A percentile compares a stretch with the other conserved stretches of the same genome.
Evolutionary conservation across 1,284 basidiomycete species (phyloP).

Genomic region (Austroboletus rostrupii): DNA sequence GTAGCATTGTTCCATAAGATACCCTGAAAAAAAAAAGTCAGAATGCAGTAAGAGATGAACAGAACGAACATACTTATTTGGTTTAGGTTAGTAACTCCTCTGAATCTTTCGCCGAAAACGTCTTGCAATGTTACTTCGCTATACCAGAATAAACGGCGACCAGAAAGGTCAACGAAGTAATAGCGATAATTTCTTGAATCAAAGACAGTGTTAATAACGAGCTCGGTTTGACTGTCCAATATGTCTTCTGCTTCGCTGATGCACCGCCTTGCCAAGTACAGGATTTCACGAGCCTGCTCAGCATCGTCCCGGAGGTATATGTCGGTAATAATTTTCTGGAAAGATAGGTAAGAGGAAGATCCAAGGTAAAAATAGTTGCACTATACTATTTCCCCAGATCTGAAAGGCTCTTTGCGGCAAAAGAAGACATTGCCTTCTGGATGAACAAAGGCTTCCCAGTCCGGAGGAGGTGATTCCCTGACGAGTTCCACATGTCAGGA

Average conservation of each 20-base stretch:
- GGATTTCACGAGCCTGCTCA: neutral
- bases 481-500: neutral
- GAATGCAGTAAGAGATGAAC: neutral
- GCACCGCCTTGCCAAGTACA: neutral
- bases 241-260: neutral
- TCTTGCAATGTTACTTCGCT: neutral
- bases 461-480: slow-evolving; percentile 6
- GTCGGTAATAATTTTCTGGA: slow-evolving; percentile 22
- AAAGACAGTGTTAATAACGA: slow-evolving; percentile 16
- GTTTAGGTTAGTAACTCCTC: neutral
- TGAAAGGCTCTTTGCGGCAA: slow-evolving; percentile 2
- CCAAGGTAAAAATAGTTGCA: neutral
- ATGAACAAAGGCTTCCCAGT: slow-evolving; percentile 15
- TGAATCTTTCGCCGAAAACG: neutral
- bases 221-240: slow-evolving; percentile 15
- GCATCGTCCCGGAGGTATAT: neutral
- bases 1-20: slow-evolving; percentile 15
- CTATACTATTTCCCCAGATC: neutral
- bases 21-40: slow-evolving; percentile 13
- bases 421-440: slow-evolving; percentile 19
- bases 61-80: neutral
- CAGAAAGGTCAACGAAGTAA: neutral
- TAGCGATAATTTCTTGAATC: neutral
- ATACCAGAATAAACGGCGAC: neutral
- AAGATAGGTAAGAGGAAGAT: neutral